These are phyloP conservation scores for Coniochaeta sp. DNA, from an alignment of 2,329 filamentous ascomycete species.

Conservation along the genomic window DNA sequence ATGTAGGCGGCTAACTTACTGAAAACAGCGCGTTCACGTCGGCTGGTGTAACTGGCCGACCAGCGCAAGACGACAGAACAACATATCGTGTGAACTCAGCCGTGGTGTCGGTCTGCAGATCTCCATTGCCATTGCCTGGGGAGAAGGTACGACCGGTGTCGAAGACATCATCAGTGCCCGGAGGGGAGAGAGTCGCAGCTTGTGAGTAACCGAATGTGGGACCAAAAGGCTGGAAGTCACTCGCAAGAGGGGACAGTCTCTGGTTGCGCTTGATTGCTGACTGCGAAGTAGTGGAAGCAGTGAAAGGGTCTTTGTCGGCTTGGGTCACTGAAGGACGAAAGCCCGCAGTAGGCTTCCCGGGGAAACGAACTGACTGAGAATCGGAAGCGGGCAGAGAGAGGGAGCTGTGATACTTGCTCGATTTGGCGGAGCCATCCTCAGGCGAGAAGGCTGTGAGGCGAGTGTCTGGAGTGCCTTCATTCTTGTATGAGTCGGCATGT, in stretches of 20 bases:
- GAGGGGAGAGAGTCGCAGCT: constrained; percentile 5
- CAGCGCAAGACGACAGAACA: constrained; percentile 26
- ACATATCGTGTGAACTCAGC: constrained; percentile 32
- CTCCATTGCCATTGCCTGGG: neutral
- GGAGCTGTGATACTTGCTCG: constrained; percentile 27
- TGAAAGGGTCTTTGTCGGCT: constrained; percentile 47
- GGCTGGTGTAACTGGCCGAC: constrained; percentile 19
- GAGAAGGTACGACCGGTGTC: neutral
- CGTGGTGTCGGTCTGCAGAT: no score
- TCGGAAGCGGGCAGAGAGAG: constrained; percentile 23
- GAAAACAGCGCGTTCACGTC: constrained; percentile 37
- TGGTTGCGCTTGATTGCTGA: constrained; percentile 23
- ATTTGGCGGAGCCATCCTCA: constrained; percentile 42
- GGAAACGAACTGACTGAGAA: constrained; percentile 14
- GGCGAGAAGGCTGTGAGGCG: constrained; percentile 58
- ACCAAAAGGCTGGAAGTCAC: constrained; percentile 52
- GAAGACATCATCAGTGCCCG: neutral
- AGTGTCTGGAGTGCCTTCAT: constrained; percentile 55
- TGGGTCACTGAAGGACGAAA: constrained; percentile 17
- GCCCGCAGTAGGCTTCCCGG: constrained; percentile 18
- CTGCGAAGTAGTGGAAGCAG: constrained; percentile 23
- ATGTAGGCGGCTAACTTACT: constrained; percentile 29
- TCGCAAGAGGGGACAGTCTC: constrained; percentile 58
- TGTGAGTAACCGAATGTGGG: constrained; percentile 16
- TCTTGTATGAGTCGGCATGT: constrained; percentile 47